These are phyloP conservation scores for Fusarium scirpi DNA, from an alignment of 2,329 filamentous ascomycete genomes.

Conservation along the genomic window DNA sequence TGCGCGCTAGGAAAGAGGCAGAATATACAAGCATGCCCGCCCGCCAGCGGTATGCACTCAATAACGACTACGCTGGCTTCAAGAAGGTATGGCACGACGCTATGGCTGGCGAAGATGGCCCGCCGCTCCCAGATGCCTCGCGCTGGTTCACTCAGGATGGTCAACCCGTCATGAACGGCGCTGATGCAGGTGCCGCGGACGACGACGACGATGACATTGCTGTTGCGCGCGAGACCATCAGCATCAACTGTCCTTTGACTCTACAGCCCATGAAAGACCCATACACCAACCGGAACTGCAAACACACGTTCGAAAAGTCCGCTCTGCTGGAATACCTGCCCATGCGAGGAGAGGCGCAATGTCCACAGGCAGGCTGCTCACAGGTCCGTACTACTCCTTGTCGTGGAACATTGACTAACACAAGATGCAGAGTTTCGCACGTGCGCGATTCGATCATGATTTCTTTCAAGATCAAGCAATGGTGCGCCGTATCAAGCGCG, in stretches of 20 bases:
- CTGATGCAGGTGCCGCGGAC: conserved; percentile 48
- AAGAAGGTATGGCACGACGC: conserved; percentile 69
- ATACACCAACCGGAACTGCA: conserved; percentile 74
- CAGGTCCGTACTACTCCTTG: conserved; percentile 56
- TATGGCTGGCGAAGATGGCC: conserved; percentile 60
- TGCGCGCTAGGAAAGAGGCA: conserved; percentile 53
- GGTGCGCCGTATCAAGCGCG: conserved; percentile 68
- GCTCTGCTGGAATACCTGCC: conserved; percentile 70
- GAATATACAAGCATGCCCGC: conserved; percentile 59
- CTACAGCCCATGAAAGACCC: conserved; percentile 74
- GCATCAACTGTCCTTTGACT: conserved; percentile 77
- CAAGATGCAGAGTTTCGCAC: conserved; percentile 58
- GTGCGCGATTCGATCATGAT: conserved; percentile 57
- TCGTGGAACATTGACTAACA: not conserved
- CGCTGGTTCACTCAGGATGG: conserved; percentile 66
- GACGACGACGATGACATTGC: conserved; percentile 75
- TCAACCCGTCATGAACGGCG: conserved; percentile 54
- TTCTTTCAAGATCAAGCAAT: conserved; percentile 68
- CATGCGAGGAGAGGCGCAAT: conserved; percentile 60
- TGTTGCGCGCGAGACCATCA: conserved; percentile 71
- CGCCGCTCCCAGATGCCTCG: conserved; percentile 64
- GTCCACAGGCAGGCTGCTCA: conserved; percentile 74
- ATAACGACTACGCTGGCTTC: conserved; percentile 72
- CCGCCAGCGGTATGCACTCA: conserved; percentile 63
- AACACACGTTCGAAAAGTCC: conserved; percentile 77